A percentile compares a stretch with the other conserved stretches of the same genome.
These are phyloP conservation scores for Gynandropsis gynandra DNA, from an alignment of 345 rosid genomes.

Conservation along the genomic window DNA sequence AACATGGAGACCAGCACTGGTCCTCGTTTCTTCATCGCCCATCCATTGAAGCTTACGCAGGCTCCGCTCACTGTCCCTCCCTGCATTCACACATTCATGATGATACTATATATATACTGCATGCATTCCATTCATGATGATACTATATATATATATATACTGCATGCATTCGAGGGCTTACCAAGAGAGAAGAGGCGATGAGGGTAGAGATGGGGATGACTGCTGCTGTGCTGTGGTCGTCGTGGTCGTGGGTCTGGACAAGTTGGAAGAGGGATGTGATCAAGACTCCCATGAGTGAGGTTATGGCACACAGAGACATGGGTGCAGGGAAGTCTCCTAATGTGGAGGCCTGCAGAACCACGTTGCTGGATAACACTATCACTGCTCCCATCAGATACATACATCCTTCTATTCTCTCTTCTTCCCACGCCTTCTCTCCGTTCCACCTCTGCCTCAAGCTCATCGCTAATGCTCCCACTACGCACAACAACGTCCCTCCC, in stretches of 20 bases:
- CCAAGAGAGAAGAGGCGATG: slow-evolving; percentile 49
- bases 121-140: too few species aligned
- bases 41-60: slow-evolving; percentile 76
- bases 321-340: slow-evolving; percentile 88
- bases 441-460: slow-evolving; percentile 68
- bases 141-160: too few species aligned
- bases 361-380: slow-evolving; percentile 48
- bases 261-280: slow-evolving; percentile 43
- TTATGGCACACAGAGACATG: slow-evolving; percentile 60
- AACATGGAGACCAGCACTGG: slow-evolving; percentile 86
- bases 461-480: slow-evolving; percentile 67
- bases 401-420: slow-evolving; percentile 62
- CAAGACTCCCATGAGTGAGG: slow-evolving; percentile 63
- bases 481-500: slow-evolving; percentile 69
- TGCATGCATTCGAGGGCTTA: too few species aligned
- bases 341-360: slow-evolving; percentile 67
- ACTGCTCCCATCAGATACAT: slow-evolving; percentile 69
- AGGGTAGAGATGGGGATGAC: slow-evolving; percentile 31
- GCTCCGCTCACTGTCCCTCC: slow-evolving; percentile 62
- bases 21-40: slow-evolving; percentile 92
- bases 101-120: too few species aligned
- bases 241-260: slow-evolving; percentile 32
- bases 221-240: slow-evolving; percentile 36
- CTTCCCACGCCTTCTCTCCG: slow-evolving; percentile 28
- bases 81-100: slow-evolving; percentile 20